Conservation (phyloP, 2,329 filamentous ascomycete genomes). For the Penicillium sp. region DNA sequence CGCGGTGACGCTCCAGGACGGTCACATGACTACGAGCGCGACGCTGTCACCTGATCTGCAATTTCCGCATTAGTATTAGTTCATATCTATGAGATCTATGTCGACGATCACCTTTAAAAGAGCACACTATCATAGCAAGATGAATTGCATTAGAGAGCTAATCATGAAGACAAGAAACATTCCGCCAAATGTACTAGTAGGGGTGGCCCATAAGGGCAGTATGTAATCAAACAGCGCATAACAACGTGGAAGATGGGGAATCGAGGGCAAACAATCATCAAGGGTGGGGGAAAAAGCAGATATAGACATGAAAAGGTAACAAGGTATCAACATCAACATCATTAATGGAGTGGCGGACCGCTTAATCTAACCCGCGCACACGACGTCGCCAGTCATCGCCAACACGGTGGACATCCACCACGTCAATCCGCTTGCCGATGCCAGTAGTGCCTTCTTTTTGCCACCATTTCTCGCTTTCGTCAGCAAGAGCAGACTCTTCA, state of each 20-base stretch:
- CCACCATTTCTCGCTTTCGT: slow-evolving; percentile 47
- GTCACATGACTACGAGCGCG: slow-evolving; percentile 6
- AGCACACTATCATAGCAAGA: not conserved
- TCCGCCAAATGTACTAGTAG: not conserved
- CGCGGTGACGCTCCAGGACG: slow-evolving; percentile 21
- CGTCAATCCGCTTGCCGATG: slow-evolving; percentile 76
- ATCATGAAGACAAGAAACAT: not conserved
- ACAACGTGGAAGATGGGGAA: slow-evolving; percentile 15
- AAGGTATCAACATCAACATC: slow-evolving; percentile 25
- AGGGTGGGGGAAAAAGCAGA: slow-evolving; percentile 9
- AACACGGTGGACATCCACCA: slow-evolving; percentile 76
- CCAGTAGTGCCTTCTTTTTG: slow-evolving; percentile 75
- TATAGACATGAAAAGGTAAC: slow-evolving; percentile 21
- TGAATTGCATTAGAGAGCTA: slow-evolving; percentile 5
- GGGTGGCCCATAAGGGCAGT: not conserved
- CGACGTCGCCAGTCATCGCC: slow-evolving; percentile 83
- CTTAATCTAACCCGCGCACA: slow-evolving; percentile 59
- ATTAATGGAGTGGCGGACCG: not conserved
- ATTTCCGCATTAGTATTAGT: slow-evolving; percentile 12
- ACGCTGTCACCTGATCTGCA: slow-evolving; percentile 25
- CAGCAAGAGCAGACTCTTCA: slow-evolving; percentile 43
- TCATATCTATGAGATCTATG: not conserved
- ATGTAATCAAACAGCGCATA: slow-evolving; percentile 7
- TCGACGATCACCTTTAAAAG: not conserved
- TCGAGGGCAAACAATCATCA: too few relatives aligned